Conservation (phyloP, 352 stramenopile species). For the Phytopythium aichiense region DNA sequence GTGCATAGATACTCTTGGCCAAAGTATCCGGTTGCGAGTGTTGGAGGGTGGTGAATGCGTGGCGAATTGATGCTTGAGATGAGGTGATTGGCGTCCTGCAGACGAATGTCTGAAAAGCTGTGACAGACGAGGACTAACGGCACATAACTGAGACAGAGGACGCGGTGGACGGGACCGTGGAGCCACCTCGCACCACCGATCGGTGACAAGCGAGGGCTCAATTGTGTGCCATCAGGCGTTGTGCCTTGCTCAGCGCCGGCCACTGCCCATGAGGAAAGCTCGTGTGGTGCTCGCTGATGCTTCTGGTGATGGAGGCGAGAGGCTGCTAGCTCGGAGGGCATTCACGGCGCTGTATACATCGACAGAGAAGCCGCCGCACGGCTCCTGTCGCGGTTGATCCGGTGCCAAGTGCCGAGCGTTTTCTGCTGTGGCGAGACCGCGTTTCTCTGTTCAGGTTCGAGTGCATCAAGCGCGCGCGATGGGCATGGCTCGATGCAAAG, state of each 20-base stretch:
- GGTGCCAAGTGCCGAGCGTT: neutral
- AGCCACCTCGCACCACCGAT: neutral
- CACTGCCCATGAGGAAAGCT: neutral
- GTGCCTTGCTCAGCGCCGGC: no score
- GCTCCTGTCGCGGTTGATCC: neutral
- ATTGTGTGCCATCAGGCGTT: neutral
- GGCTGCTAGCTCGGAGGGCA: neutral
- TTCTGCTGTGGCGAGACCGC: neutral
- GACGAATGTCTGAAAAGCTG: neutral
- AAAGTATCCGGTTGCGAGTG: neutral
- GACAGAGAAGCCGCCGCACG: neutral
- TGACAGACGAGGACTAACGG: neutral
- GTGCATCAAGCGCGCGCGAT: neutral
- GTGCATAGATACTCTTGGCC: conserved; percentile 5
- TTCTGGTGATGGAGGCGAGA: neutral
- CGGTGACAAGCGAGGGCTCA: neutral
- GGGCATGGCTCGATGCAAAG: neutral
- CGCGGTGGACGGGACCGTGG: neutral
- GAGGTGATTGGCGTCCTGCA: neutral
- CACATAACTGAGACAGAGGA: conserved; percentile 1
- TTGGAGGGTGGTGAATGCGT: neutral
- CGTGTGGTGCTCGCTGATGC: neutral
- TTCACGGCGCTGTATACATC: neutral
- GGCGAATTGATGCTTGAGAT: neutral
- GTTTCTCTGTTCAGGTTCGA: neutral